Percentiles rank a stretch among this genome's conserved stretches.
phyloP scores from a whole-genome alignment of 2,329 filamentous ascomycete species.

The Aspergillus terreus region DNA sequence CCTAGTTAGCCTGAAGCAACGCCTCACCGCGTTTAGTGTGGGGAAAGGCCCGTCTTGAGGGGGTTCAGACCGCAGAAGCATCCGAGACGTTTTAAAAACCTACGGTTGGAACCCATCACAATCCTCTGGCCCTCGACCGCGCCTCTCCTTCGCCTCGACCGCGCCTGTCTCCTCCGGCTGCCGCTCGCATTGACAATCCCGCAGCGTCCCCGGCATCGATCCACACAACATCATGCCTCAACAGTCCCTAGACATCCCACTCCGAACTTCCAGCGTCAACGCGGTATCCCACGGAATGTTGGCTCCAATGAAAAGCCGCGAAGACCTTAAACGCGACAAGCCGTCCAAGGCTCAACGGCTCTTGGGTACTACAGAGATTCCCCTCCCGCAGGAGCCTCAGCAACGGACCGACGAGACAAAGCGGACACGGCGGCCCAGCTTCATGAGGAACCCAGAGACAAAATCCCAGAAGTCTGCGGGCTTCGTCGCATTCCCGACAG shows the following conservation, averaged over 20 bases:
- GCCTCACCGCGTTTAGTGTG: conserved; percentile 13
- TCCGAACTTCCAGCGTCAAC: conserved; percentile 17
- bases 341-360: conserved; percentile 31
- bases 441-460: conserved; percentile 39
- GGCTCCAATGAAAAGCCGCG: conserved; percentile 10
- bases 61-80: conserved; percentile 3
- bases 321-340: conserved; percentile 17
- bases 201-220: neutral
- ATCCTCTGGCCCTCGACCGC: neutral
- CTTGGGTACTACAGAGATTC: conserved; percentile 26
- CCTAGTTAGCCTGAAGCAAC: no score
- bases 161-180: neutral
- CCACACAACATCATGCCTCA: conserved; percentile 9
- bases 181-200: neutral
- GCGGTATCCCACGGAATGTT: conserved; percentile 8
- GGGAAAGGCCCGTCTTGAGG: conserved; percentile 8
- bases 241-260: conserved; percentile 12
- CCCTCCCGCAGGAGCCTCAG: conserved; percentile 19
- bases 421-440: conserved; percentile 32
- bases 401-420: conserved; percentile 19
- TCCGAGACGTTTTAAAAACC: conserved; percentile 2
- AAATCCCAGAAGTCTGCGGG: conserved; percentile 22
- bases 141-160: neutral
- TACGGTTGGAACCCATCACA: neutral
- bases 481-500: conserved; percentile 27